Evolutionary conservation across 2,329 filamentous ascomycete genomes (phyloP), one percentile per base, ranked within the genome.

Genomic region (Ustulina deusta): DNA sequence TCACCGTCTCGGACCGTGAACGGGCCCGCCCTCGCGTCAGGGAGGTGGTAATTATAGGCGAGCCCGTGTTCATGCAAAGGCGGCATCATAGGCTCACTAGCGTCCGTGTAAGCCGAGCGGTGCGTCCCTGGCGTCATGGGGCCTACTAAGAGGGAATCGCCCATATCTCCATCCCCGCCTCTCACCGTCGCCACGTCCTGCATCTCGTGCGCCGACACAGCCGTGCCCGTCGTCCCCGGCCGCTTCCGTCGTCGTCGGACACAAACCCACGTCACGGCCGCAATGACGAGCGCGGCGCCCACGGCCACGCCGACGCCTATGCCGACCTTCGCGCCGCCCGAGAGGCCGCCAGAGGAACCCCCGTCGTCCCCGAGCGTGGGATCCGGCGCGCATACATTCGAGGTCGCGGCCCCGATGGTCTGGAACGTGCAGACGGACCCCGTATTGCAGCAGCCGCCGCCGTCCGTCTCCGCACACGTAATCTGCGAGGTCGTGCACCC

Each of bases 231-330:
- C 22, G 11, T 46, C 49, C 29, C 42, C 10, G 60, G 25, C 20
- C 20, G 42, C 34, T 34, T 22, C 51, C 22, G 48, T 17, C 82
- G 79, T 27, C 79, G 80, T 34, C 79, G 75, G 32, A 87, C 63
- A 65, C 82, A 86, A 65, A 85, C 79, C 83, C 84, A 89, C 0
- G 81, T 79, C 17, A 82, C 68, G 2, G 73, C 73, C 3, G 80
- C 84, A 42, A 86, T 77, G 15, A 86, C 46, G 6, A 82, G 51
- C 3, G 80, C 78, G 1, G 78, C 81, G 32, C 79, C 84, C 0
- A 85, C 74, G 1, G 84, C 81, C 3, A 85, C 82, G 20, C 86
- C 87, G 0, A 85, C 80, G 6, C 83, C 86, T n/a, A 90, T 84
- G 2, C 87, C 87, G 0, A 84, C 86, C 72, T 85, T 87, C 2